Conservation (phyloP, 106 monocot genomes). For the Alisma plantagoaquatica region DNA sequence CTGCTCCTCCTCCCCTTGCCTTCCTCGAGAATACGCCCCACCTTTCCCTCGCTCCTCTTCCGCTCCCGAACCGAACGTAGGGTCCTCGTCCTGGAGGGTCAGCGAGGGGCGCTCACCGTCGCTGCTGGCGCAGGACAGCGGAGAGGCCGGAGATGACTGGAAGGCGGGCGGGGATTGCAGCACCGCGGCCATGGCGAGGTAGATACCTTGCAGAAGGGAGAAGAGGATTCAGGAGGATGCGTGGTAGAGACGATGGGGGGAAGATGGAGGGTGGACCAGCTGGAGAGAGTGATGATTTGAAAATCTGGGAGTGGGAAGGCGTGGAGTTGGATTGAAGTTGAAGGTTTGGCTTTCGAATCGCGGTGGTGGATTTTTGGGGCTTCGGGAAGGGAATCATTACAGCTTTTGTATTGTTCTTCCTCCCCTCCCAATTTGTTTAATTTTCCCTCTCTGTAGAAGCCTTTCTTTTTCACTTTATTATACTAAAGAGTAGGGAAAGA, state of each 20-base stretch:
- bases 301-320: not conserved
- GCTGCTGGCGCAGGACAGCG: slow-evolving; percentile 31
- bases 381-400: too few species aligned
- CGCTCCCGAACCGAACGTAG: slow-evolving; percentile 1
- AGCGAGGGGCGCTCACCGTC: slow-evolving; percentile 17
- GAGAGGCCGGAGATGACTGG: slow-evolving; percentile 32
- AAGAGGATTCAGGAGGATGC: too few species aligned
- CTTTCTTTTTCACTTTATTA: too few species aligned
- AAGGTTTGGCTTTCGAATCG: slow-evolving; percentile 10
- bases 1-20: slow-evolving; percentile 10
- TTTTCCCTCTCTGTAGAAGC: too few species aligned
- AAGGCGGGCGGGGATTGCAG: slow-evolving; percentile 29
- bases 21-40: slow-evolving; percentile 6
- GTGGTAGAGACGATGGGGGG: not conserved
- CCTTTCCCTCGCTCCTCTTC: slow-evolving; percentile 5
- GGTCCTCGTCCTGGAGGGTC: slow-evolving; percentile 24
- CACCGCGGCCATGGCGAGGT: slow-evolving; percentile 45
- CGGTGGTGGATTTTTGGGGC: slow-evolving; percentile 13
- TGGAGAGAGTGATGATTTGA: not conserved
- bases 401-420: too few species aligned
- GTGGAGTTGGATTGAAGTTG: slow-evolving; percentile 66
- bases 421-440: too few species aligned
- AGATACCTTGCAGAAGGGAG: too few species aligned
- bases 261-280: not conserved
- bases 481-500: too few species aligned